Base-by-base conservation (phyloP, 805 yeast species). In the Starmera dryadoides region DNA sequence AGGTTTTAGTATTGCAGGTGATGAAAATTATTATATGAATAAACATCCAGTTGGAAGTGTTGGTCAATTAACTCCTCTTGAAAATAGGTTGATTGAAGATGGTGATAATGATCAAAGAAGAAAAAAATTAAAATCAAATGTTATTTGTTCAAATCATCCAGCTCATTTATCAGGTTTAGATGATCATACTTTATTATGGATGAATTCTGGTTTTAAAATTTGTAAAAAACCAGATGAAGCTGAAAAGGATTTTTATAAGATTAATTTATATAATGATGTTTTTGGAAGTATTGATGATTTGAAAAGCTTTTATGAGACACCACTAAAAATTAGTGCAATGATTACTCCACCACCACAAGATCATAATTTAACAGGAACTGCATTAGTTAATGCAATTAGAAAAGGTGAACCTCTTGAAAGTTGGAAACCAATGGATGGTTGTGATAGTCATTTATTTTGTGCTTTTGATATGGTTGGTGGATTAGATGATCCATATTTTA, bases 71-170 rank as follows among this genome's bases (percentile, higher is more conserved):
- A 50, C 47, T 43, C 57, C 54, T 30, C 46, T 46, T 16, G 40
- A 46, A 16, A 44, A 48, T 42, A 44, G 60, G 50, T 36, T 56
- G 43, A 36, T 51, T 20, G 39, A 46, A 2, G 58, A 52, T 38
- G n/a, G 48, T 48, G 54, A n/a, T n/a, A n/a, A 56, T 35, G 60
- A 47, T 38, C 22, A 47, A 8, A 47, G 56, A 39, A 46, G 58
- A 35, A 40, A 43, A 3, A 45, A 49, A 28, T 41, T 65, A 58
- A 32, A 46, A 34, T 56, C 62, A 0, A 42, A 61, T 36, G 79
- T 75, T 56, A 45, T 77, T 17, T 77, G 84, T 53, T 68, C 81
- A 1, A 75, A 78, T 23, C 83, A 78, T 51, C 84, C 84, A 0
- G 81, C 77, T 3, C 85, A 78, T 55, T 55, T 78, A 9, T 59